Percentiles rank a stretch among this genome's conserved stretches.
Conservation (phyloP, 495 filamentous ascomycete species). For the Hapsidospora chrysogenum region DNA sequence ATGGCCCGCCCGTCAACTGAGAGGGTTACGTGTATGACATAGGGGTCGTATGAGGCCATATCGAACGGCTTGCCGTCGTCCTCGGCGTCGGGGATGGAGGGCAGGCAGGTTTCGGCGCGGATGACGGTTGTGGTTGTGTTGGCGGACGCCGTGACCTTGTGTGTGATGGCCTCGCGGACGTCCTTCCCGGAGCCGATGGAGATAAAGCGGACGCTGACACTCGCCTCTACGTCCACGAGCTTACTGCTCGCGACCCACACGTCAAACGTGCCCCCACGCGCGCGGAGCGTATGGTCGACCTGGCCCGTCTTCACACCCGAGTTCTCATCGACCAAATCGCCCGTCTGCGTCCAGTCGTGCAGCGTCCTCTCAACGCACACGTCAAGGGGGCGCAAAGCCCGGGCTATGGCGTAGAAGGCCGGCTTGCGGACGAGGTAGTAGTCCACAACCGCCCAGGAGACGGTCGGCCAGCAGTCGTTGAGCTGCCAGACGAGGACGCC, state of each 20-base stretch:
- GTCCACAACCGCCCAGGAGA: conserved; percentile 64
- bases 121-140: conserved; percentile 20
- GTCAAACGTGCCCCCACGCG: conserved; percentile 36
- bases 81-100: conserved; percentile 2
- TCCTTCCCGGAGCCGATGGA: conserved; percentile 48
- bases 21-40: conserved; percentile 32
- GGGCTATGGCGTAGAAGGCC: conserved; percentile 58
- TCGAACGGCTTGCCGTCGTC: conserved; percentile 7
- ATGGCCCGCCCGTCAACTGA: conserved; percentile 30
- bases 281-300: conserved; percentile 28
- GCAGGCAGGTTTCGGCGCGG: conserved; percentile 6
- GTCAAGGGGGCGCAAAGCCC: conserved; percentile 47
- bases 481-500: conserved; percentile 85
- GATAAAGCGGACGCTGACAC: conserved; percentile 42
- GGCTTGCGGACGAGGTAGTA: conserved; percentile 61
- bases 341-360: conserved; percentile 37
- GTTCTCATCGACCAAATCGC: conserved; percentile 7
- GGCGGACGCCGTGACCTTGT: conserved; percentile 13
- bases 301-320: conserved; percentile 19
- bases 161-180: conserved; percentile 30
- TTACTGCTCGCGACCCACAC: conserved; percentile 53
- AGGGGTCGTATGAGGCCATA: conserved; percentile 15
- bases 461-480: conserved; percentile 82
- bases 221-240: conserved; percentile 23
- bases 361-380: conserved; percentile 51